These are phyloP conservation scores for Polyplosphaeria fusca DNA, from an alignment of 495 filamentous ascomycete species.

Conservation along the genomic window DNA sequence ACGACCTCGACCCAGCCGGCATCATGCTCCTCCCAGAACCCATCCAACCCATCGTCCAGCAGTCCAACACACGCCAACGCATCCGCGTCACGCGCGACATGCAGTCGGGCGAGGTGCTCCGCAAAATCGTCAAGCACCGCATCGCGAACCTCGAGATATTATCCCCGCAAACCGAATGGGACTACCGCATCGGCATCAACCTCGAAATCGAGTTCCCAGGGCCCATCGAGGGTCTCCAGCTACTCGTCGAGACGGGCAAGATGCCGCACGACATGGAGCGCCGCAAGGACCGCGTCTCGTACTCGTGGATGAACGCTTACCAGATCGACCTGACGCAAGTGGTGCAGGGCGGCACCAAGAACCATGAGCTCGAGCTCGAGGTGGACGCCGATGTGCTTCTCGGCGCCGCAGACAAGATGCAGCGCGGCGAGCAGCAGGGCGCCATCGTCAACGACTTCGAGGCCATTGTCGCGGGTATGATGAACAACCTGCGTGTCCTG, in stretches of 20 bases:
- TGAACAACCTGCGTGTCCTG: slow-evolving; percentile 31
- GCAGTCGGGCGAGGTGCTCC: slow-evolving; percentile 3
- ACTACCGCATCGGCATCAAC: slow-evolving; percentile 34
- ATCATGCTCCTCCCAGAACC: slow-evolving; percentile 8
- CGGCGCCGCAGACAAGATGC: slow-evolving; percentile 2
- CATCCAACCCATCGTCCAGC: slow-evolving; percentile 2
- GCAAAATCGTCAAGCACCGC: slow-evolving; percentile 24
- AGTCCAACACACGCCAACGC: background rate
- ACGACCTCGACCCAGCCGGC: slow-evolving; percentile 20
- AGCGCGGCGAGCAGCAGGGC: background rate
- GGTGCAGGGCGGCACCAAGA: slow-evolving; percentile 16
- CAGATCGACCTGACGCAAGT: slow-evolving; percentile 33
- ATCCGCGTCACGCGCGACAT: slow-evolving; percentile 23
- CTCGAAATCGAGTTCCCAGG: slow-evolving; percentile 31
- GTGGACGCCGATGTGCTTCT: slow-evolving; percentile 15
- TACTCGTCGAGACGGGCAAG: slow-evolving; percentile 7
- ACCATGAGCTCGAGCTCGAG: slow-evolving; percentile 33
- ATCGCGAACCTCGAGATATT: slow-evolving; percentile 31
- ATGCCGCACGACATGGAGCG: slow-evolving; percentile 7
- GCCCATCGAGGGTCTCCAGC: slow-evolving; percentile 10
- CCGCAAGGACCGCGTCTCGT: slow-evolving; percentile 26
- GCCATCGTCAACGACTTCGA: slow-evolving; percentile 28
- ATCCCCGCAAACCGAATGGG: slow-evolving; percentile 32
- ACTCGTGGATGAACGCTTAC: slow-evolving; percentile 17
- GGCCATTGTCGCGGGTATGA: slow-evolving; percentile 21